phyloP scores from a whole-genome alignment of 2,329 filamentous ascomycete species.

The Seiridium unicorne region DNA sequence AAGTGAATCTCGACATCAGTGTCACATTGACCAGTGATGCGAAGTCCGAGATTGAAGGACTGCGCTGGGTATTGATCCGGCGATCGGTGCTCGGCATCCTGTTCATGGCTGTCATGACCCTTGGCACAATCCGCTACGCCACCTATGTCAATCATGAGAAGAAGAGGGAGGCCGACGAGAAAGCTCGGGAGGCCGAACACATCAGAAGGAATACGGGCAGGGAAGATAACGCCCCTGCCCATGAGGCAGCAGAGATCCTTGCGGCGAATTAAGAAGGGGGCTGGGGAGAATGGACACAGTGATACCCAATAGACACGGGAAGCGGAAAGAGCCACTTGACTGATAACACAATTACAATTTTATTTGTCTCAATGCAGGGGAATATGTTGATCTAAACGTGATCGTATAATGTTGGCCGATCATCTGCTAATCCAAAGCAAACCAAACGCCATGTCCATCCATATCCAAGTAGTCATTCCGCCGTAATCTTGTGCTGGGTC shows the following conservation, averaged over 20 bases:
- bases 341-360: conserved; percentile 8
- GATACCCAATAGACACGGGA: conserved; percentile 23
- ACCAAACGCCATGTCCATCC: neutral
- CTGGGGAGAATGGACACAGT: conserved; percentile 11
- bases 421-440: neutral
- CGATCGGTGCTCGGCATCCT: conserved; percentile 63
- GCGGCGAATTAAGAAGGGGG: conserved; percentile 45
- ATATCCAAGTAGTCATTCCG: too few relatives aligned
- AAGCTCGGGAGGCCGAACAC: conserved; percentile 41
- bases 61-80: conserved; percentile 80
- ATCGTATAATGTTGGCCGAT: neutral
- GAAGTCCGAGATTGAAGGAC: conserved; percentile 85
- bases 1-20: conserved; percentile 95
- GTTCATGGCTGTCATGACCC: conserved; percentile 62
- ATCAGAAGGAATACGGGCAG: conserved; percentile 41
- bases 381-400: neutral
- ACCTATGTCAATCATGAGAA: conserved; percentile 53
- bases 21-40: conserved; percentile 86
- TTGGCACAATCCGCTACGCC: conserved; percentile 58
- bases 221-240: conserved; percentile 42
- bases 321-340: conserved; percentile 9
- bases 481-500: too few relatives aligned
- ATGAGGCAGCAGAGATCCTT: conserved; percentile 56
- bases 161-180: conserved; percentile 43
- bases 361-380: neutral